A percentile compares a stretch with the other conserved stretches of the same genome.
phyloP scores from a whole-genome alignment of 148 eudicot genomes.

The Spergularia bocconei region DNA sequence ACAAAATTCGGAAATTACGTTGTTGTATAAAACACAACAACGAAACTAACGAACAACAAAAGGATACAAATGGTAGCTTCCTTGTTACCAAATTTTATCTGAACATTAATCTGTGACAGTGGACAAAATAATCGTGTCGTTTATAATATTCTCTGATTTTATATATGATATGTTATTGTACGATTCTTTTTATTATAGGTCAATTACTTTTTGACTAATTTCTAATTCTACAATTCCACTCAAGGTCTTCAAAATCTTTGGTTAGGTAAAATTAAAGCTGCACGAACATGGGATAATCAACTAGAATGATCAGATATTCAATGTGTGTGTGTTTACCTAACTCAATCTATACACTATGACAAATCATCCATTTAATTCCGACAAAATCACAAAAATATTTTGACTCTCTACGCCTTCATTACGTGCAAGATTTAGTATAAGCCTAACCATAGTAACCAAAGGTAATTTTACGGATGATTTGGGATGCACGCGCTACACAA shows the following conservation, averaged over 20 bases:
- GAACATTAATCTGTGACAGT: too few species aligned
- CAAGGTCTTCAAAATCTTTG: neutral
- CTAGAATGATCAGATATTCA: neutral
- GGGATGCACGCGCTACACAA: too few species aligned
- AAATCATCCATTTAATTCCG: too few species aligned
- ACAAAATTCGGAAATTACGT: too few species aligned
- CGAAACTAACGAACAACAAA: too few species aligned
- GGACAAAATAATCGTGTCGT: too few species aligned
- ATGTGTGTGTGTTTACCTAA: neutral
- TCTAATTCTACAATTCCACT: neutral
- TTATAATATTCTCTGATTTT: neutral
- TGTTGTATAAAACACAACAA: too few species aligned
- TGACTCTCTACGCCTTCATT: neutral
- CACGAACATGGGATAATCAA: neutral
- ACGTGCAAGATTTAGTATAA: neutral
- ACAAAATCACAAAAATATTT: too few species aligned
- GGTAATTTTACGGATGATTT: too few species aligned
- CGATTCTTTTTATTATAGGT: neutral
- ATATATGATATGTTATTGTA: neutral
- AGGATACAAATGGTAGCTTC: too few species aligned
- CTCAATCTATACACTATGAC: too few species aligned
- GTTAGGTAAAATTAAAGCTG: neutral
- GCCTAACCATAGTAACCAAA: neutral
- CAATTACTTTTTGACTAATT: conserved; percentile 1
- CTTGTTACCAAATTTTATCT: too few species aligned